Base-by-base conservation (phyloP, 352 stramenopile genomes). In the Pythium periplocum region DNA sequence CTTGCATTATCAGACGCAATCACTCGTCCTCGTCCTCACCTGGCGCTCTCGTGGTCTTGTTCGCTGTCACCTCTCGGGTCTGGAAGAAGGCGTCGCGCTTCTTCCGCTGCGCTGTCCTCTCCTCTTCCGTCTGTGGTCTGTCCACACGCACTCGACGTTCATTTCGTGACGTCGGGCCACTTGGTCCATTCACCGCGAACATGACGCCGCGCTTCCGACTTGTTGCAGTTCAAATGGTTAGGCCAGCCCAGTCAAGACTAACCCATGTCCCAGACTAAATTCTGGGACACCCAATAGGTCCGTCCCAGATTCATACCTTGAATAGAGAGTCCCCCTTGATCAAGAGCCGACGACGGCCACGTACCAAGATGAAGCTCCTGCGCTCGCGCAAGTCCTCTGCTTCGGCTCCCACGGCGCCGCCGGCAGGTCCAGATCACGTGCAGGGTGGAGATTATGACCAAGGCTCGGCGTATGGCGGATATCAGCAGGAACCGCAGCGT, bases 161-260 rank as follows among this genome's bases (percentile, higher is more conserved):
- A 48, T 78, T 46, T 12, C 77, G 71, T 38, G 53, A 65, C 33
- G 77, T 88, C 17, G 83, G 83, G 0, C 83, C 78, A 12, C 75
- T 87, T 5, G 80, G 80, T 0, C 83, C 80, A 61, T 91, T 93
- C 39, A 91, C 80, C 30, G 68, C 61, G 57, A 91, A 91, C 83
- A 91, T 93, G 26, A 4, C 50, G 36, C 17, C 17, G 17, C 17
- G 17, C 17, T 26, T 26, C 17, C 17, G 17, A 26, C 17, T 26
- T 26, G 17, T 26, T 26, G 17, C 17, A 26, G 17, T 26, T 26
- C 17, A 26, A 26, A 26, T 26, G 17, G 17, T 26, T 26, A 26
- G 17, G 17, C 17, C 17, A 26, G 17, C 17, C 17, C 17, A 26
- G 17, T 26, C 17, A 0, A 26, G 17, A 26, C 17, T 26, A 26